Evolutionary conservation across 1,284 basidiomycete species (phyloP), one percentile per base, ranked within the genome.

Genomic region (Sporisorium sorghi): DNA sequence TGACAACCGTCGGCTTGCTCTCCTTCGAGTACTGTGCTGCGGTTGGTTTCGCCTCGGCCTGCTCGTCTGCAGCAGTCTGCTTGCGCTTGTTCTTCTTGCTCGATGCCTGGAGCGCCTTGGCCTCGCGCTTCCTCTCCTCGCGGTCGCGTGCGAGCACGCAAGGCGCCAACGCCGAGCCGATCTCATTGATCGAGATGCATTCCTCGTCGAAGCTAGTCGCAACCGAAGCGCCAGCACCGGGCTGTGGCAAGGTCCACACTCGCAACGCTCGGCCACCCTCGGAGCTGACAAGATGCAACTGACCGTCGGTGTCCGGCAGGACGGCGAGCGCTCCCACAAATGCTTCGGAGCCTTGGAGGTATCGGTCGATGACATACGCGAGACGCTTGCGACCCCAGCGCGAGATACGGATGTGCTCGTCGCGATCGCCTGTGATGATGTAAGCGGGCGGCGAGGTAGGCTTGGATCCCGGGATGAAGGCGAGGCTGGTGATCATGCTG

Each of bases 321-420:
- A 78, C 62, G 2, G 61, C 58, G 4, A 82, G 61, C 1, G 77
- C 77, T 26, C 77, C 80, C 11, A 82, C 76, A 26, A 77, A 81
- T 37, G 67, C 63, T 26, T 55, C 43, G 11, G 79, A 79, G 19
- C 82, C 82, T 14, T 78, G 64, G 15, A 83, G 48, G 66, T 72
- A 83, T 44, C 76, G 68, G 43, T 79, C 71, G 24, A 81, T 72
- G 46, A 83, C 67, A 42, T 82, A 73, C 0, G 71, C 78, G 14
- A 75, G 58, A 6, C 78, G 76, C 39, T 62, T 56, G 4, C 66
- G 39, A 6, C 82, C 80, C 82, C 82, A 83, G 33, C 82, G 67
- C 10, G 82, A 83, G 28, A 83, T 69, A n/a, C 82, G 74, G 28
- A 83, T 82, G 60, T 83, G 82, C 62, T 82, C 82, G 62, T 83